A percentile compares a stretch with the other conserved stretches of the same genome.
Evolutionary conservation across 2,329 filamentous ascomycete genomes (phyloP).

Genomic region (Lachnum nothofagi): DNA sequence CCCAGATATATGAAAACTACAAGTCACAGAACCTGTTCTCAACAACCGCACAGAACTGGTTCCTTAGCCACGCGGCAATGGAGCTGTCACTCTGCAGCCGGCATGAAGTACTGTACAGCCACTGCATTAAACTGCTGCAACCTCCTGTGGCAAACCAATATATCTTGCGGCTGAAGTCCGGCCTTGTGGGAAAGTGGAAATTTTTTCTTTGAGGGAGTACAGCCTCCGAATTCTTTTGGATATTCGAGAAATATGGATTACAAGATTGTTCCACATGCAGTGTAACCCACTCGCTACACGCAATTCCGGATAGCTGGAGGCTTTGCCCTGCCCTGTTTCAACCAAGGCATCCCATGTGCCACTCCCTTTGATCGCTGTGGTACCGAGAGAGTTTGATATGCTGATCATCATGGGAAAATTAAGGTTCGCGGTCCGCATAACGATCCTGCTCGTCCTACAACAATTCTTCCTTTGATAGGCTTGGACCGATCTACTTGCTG

Average conservation of each 20-base stretch:
- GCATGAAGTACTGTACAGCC: background rate
- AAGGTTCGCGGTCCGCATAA: background rate
- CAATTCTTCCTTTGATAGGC: background rate
- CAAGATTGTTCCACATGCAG: too few species aligned
- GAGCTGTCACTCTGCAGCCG: background rate
- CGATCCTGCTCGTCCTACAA: background rate
- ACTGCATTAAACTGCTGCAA: slow-evolving; percentile 2
- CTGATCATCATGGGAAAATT: too few species aligned
- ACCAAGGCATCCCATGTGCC: slow-evolving; percentile 1
- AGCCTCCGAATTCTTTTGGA: background rate
- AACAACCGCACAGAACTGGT: background rate
- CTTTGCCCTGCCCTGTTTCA: background rate
- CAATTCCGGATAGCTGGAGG: background rate
- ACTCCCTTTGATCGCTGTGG: background rate
- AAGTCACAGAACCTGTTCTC: background rate
- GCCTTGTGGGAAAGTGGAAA: background rate
- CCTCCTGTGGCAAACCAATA: background rate
- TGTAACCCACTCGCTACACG: too few species aligned
- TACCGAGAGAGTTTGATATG: background rate
- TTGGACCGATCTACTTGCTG: background rate
- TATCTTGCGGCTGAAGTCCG: slow-evolving; percentile 2
- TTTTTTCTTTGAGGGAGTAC: too few species aligned
- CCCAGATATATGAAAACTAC: background rate
- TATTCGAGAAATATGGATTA: too few species aligned
- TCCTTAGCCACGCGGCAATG: background rate